phyloP scores from a whole-genome alignment of 768 basidiomycete species.

The Kwoniella newhampshirensis region DNA sequence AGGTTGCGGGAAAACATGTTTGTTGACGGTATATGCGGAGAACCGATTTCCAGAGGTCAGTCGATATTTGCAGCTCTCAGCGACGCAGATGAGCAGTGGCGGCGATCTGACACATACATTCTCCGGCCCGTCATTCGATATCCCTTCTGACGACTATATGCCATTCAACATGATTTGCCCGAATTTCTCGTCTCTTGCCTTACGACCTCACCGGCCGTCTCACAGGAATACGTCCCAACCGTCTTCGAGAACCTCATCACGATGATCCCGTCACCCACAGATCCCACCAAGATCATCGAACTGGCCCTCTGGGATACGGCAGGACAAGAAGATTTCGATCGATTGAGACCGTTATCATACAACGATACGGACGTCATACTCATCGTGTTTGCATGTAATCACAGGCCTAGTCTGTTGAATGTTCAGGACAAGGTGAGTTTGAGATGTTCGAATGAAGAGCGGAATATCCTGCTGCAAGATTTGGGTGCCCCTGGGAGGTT shows the following conservation, averaged over 20 bases:
- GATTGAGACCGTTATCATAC: conserved; percentile 53
- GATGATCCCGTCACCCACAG: conserved; percentile 47
- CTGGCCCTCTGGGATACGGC: conserved; percentile 93
- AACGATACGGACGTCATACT: conserved; percentile 55
- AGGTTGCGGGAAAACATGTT: conserved; percentile 54
- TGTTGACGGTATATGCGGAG: conserved; percentile 53
- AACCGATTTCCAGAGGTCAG: conserved; percentile 51
- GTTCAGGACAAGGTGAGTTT: conserved; percentile 54
- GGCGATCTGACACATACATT: too few species aligned
- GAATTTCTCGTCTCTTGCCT: too few species aligned
- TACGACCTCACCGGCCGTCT: too few species aligned
- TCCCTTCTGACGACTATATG: too few species aligned
- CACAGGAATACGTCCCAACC: conserved; percentile 52
- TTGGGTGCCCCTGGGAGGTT: too few species aligned
- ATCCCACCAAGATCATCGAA: conserved; percentile 49
- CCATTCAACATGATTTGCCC: neutral
- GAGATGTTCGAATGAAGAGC: neutral
- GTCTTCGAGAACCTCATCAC: conserved; percentile 53
- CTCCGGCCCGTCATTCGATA: too few species aligned
- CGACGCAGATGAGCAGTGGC: too few species aligned
- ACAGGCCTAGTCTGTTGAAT: conserved; percentile 52
- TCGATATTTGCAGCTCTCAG: too few species aligned
- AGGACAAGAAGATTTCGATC: conserved; percentile 87
- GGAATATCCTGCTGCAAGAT: too few species aligned
- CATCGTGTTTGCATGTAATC: conserved; percentile 54